Evolutionary conservation across 2,329 filamentous ascomycete genomes (phyloP), one percentile per base, ranked within the genome.

Genomic region (Hirsutella minnesotensis): DNA sequence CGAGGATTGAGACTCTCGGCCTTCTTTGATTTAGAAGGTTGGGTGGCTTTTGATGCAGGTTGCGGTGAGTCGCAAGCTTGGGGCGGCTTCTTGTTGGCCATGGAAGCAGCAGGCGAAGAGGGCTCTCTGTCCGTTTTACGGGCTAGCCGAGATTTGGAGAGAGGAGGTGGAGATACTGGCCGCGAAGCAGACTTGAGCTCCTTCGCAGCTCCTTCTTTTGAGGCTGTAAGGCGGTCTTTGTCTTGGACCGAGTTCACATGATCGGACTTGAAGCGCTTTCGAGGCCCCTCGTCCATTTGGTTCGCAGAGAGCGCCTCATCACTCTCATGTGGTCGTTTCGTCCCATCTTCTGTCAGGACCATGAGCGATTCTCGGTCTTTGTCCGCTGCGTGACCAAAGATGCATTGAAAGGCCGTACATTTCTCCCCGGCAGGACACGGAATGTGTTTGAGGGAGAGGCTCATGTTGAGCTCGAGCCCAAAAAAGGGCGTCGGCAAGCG

Each of bases 1-100:
- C 83, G 75, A 39, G 84, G 84, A 49, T 84, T 84, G 30, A 89
- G 69, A 16, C 67, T 59, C 60, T 84, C 79, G 13, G 51, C 40
- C 41, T 62, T 62, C 35, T 53, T 57, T 19, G 46, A 44, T 12
- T 51, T 55, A 27, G 35, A 8, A 10, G 41, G 34, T 24, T 37
- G 39, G n/a, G 40, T 18, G 18, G 44, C 10, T 39, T n/a, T 41
- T 18, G 33, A 27, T 7, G 7, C 12, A 7, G 7, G 24, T 27
- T 27, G n/a, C n/a, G 18, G 15, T n/a, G 15, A 16, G 18, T 16
- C 9, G 33, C 33, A 5, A 18, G 16, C 15, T 8, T 9, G 9
- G 18, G 15, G 8, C 2, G 15, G 12, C 15, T 16, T 18, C n/a
- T 18, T 19, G n/a, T 9, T 18, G 15, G 33, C 33, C 33, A 35